phyloP scores from a whole-genome alignment of 768 basidiomycete genomes.

The Trametes coccinea region DNA sequence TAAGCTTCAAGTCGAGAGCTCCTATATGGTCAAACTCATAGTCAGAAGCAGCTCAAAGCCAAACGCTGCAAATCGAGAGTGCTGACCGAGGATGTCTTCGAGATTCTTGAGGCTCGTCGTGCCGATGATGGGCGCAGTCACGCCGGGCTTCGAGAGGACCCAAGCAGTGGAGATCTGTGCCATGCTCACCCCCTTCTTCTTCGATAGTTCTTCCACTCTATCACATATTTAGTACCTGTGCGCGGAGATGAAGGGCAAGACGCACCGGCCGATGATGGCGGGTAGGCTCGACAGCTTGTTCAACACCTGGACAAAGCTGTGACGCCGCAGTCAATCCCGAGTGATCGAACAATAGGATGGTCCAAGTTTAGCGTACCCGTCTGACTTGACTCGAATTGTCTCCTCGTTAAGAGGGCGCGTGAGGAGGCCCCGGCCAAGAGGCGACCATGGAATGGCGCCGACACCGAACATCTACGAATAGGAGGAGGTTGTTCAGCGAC shows the following conservation, averaged over 20 bases:
- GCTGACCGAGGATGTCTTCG: constrained; percentile 40
- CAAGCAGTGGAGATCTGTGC: constrained; percentile 40
- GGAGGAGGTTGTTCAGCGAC: constrained; percentile 26
- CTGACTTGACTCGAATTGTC: constrained; percentile 28
- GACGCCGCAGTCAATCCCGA: not conserved
- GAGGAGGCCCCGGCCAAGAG: constrained; percentile 37
- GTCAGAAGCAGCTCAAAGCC: not conserved
- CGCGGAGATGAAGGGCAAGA: not conserved
- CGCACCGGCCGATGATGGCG: constrained; percentile 11
- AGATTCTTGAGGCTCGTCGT: constrained; percentile 38
- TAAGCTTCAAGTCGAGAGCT: constrained; percentile 4
- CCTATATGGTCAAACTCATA: not conserved
- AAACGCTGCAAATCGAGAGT: not conserved
- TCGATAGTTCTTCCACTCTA: constrained; percentile 42
- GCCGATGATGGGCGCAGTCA: constrained; percentile 31
- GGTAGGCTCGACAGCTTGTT: constrained; percentile 15
- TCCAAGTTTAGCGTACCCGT: constrained; percentile 15
- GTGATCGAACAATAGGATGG: not conserved
- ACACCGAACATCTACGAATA: constrained; percentile 28
- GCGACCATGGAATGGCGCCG: constrained; percentile 42
- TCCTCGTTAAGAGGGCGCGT: constrained; percentile 28
- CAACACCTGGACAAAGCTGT: constrained; percentile 37
- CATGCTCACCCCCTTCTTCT: constrained; percentile 37
- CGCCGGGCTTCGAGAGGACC: constrained; percentile 31
- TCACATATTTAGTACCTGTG: no score